Evolutionary conservation across 1,139 yeast genomes (phyloP), one percentile per base, ranked within the genome.

Genomic region (Pichia norvegensis): DNA sequence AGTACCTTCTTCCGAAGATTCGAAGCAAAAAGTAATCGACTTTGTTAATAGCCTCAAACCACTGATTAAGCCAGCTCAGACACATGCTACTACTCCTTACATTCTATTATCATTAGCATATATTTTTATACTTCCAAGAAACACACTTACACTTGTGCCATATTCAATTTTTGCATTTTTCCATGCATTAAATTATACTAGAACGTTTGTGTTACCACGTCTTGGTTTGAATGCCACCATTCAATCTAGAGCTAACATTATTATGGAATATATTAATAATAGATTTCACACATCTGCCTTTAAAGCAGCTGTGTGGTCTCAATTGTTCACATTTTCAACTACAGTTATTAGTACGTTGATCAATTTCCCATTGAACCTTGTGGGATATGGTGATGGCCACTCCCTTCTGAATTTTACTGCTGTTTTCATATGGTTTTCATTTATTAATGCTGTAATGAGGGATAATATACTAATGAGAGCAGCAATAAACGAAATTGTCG

Each of bases 361-460:
- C 14, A 48, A 46, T 11, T 36, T 45, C 13, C 47, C 52, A 29
- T 38, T 51, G n/a, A 51, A 48, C 21, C 23, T 51, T 11, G 29
- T 51, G 14, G 54, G 54, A 16, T 48, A 46, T 29, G 54, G 54
- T 19, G 46, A 44, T 45, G 51, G 52, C 3, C 43, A 41, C 22
- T 21, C 39, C 4, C 20, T 50, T 5, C 25, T 43, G 11, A 46
- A 50, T 22, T 21, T 44, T 17, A 8, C 44, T 4, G 41, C 47
- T 11, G 47, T 46, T 19, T 21, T 41, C 14, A 42, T 46, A 10
- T 52, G 53, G 53, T 29, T 43, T 20, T 22, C 33, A 20, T 90
- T 90, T 66, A 72, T 87, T 64, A 85, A 85, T 67, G 67, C 84
- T 51, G 78, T 95, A 65, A 85, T 72, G 62, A 95, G 86, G 62